Evolutionary conservation across 2,329 filamentous ascomycete species (phyloP).

Genomic region (Ascochyta rabiei): DNA sequence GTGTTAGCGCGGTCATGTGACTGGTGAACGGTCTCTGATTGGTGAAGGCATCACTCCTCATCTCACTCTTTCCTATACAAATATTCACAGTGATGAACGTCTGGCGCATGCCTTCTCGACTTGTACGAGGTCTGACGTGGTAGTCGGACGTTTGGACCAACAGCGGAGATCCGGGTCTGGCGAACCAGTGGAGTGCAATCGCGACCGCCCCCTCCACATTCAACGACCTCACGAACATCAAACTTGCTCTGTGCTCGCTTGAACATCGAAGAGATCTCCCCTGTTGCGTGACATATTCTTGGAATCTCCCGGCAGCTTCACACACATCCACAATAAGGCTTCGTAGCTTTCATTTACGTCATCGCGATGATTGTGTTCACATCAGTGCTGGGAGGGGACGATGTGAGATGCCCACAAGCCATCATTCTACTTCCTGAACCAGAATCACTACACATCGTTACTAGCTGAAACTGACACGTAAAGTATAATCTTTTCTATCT

Average conservation of each 20-base stretch:
- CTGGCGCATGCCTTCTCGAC: conserved; percentile 7
- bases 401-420: background rate
- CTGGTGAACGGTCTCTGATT: conserved; percentile 1
- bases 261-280: no score
- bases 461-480: background rate
- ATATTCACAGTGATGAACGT: conserved; percentile 9
- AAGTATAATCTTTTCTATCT: background rate
- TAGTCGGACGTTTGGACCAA: conserved; percentile 30
- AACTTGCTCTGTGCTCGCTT: conserved; percentile 1
- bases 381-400: background rate
- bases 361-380: conserved; percentile 12
- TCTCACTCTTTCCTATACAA: background rate
- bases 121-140: conserved; percentile 28
- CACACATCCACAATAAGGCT: background rate
- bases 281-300: background rate
- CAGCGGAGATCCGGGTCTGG: conserved; percentile 4
- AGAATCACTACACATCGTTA: background rate
- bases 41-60: background rate
- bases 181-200: conserved; percentile 15
- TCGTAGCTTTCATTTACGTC: background rate
- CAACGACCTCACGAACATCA: conserved; percentile 16
- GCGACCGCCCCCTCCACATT: conserved; percentile 17
- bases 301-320: background rate
- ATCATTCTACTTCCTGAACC: background rate
- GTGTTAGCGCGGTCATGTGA: conserved; percentile 30